A percentile compares a stretch with the other conserved stretches of the same genome.
Conservation (phyloP, 2,329 filamentous ascomycete species). For the Aspergillus ochraceoroseus region DNA sequence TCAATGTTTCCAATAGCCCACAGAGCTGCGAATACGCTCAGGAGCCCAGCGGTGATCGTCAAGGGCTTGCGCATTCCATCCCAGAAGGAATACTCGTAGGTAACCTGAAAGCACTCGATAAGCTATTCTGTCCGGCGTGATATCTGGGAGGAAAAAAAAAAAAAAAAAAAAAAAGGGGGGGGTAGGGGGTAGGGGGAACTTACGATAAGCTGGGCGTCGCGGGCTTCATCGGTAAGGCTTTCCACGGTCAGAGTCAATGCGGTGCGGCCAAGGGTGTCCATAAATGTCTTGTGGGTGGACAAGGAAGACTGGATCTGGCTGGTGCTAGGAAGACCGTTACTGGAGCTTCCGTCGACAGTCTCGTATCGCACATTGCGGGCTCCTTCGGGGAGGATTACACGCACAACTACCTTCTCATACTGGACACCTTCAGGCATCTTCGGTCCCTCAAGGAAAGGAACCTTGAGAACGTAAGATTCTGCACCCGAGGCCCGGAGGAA, state of each 20-base stretch:
- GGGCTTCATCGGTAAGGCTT: slow-evolving; percentile 86
- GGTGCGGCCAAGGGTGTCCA: slow-evolving; percentile 88
- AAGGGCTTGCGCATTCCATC: slow-evolving; percentile 81
- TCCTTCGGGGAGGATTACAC: slow-evolving; percentile 85
- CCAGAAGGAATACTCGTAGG: slow-evolving; percentile 75
- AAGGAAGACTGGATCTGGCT: slow-evolving; percentile 51
- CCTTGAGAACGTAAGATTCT: slow-evolving; percentile 76
- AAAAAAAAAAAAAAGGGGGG: too few species aligned
- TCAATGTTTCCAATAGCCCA: slow-evolving; percentile 76
- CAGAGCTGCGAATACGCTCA: slow-evolving; percentile 67
- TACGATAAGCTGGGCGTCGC: slow-evolving; percentile 73
- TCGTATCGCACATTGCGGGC: slow-evolving; percentile 60
- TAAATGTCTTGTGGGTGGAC: slow-evolving; percentile 75
- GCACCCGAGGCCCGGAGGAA: slow-evolving; percentile 63
- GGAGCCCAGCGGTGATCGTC: slow-evolving; percentile 67
- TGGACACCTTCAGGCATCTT: slow-evolving; percentile 79
- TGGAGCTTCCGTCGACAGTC: slow-evolving; percentile 65
- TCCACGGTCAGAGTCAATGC: slow-evolving; percentile 71
- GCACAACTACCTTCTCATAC: slow-evolving; percentile 74
- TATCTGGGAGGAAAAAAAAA: background rate
- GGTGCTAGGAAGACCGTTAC: slow-evolving; percentile 63
- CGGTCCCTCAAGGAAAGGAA: slow-evolving; percentile 90
- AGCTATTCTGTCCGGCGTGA: background rate
- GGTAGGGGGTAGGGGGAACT: slow-evolving; percentile 19
- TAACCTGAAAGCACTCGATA: slow-evolving; percentile 47